These are phyloP conservation scores for Ceriops zippeliana DNA, from an alignment of 345 rosid species.

Conservation along the genomic window DNA sequence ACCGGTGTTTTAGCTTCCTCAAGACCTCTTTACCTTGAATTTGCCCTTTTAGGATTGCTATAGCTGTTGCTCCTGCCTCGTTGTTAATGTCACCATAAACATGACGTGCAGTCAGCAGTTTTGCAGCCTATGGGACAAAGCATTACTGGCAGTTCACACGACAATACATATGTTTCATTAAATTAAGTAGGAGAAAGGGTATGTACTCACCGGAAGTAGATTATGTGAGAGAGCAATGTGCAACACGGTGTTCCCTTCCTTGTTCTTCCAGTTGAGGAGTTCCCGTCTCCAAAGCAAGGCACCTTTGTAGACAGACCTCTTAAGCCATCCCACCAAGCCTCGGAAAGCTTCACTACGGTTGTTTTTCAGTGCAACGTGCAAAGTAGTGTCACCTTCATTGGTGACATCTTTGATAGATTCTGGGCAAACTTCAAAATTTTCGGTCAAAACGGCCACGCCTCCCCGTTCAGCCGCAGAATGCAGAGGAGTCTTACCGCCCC, in stretches of 20 bases:
- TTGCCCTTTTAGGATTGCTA: neutral
- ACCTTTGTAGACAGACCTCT: neutral
- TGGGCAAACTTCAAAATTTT: conserved; percentile 8
- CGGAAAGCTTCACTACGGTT: neutral
- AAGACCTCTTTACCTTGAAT: neutral
- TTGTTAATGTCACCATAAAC: neutral
- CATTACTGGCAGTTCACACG: neutral
- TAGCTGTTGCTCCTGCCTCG: neutral
- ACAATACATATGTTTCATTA: neutral
- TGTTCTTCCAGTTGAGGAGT: conserved; percentile 12
- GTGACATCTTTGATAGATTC: conserved; percentile 15
- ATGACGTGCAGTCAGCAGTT: neutral
- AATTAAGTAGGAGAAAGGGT: neutral
- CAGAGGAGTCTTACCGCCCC: conserved; percentile 21
- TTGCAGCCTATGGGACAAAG: neutral
- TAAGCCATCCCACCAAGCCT: conserved; percentile 1
- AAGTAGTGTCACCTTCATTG: conserved; percentile 9
- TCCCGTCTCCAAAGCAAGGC: neutral
- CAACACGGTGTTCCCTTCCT: conserved; percentile 12
- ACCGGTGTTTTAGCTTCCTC: neutral
- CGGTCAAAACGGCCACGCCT: neutral
- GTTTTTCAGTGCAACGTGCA: conserved; percentile 7
- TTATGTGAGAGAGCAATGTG: conserved; percentile 3
- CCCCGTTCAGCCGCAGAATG: conserved; percentile 17
- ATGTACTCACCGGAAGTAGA: neutral